Evolutionary conservation across 306 rosid genomes (phyloP).

Genomic region (Glycine tomentella): DNA sequence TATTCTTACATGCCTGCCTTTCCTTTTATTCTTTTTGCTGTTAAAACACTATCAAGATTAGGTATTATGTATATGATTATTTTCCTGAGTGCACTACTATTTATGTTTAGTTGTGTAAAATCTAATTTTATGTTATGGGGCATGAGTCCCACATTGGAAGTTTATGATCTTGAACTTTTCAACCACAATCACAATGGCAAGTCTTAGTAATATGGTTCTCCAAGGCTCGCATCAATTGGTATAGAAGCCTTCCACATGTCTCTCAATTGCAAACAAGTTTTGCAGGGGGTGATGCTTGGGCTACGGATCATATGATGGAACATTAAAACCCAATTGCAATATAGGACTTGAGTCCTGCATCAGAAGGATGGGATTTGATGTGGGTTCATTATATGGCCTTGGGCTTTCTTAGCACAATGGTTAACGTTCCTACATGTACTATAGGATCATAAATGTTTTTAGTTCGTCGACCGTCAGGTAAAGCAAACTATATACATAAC

Average conservation of each 20-base stretch:
- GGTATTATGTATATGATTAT: too few relatives aligned
- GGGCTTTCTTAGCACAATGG: neutral
- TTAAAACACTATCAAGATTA: slow-evolving; percentile 32
- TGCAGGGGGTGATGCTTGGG: slow-evolving; percentile 5
- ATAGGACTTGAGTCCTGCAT: slow-evolving; percentile 5
- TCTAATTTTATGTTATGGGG: too few relatives aligned
- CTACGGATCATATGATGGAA: neutral
- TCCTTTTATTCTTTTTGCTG: slow-evolving; percentile 38
- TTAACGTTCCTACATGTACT: slow-evolving; percentile 1
- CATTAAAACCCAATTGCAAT: neutral
- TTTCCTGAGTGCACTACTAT: too few relatives aligned
- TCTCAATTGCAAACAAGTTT: neutral
- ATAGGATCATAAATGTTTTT: neutral
- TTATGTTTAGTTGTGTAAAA: too few relatives aligned
- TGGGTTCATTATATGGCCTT: neutral
- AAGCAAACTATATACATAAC: neutral
- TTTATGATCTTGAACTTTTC: neutral
- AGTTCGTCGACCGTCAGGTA: neutral
- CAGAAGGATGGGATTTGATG: neutral
- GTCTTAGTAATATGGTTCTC: slow-evolving; percentile 10
- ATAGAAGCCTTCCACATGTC: neutral
- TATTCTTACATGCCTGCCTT: slow-evolving; percentile 2
- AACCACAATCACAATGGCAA: too few relatives aligned
- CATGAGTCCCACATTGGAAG: neutral
- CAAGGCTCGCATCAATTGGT: slow-evolving; percentile 13